Conservation (phyloP, 192 early-diverging fungal genomes). For the Backusella liffmaniae region DNA sequence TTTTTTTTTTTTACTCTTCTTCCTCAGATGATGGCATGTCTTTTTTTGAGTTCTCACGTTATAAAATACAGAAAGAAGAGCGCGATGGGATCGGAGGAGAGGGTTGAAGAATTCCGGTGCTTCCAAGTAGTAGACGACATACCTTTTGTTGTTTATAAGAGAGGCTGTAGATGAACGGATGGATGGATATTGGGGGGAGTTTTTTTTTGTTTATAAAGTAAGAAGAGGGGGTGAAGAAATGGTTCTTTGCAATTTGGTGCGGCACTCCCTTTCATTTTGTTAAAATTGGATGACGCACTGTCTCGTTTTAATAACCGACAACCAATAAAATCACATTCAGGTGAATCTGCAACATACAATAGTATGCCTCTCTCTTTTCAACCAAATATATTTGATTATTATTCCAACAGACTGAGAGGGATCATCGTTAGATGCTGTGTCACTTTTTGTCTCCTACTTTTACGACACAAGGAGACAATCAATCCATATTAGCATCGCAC, state of each 20-base stretch:
- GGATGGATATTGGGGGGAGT: conserved; percentile 5
- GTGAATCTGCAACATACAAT: too few species aligned
- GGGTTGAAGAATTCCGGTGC: conserved; percentile 5
- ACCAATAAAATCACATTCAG: not conserved
- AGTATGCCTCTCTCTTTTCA: too few species aligned
- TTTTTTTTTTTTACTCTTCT: not conserved
- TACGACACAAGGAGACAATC: too few species aligned
- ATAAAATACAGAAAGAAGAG: conserved; percentile 9
- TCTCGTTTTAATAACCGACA: not conserved
- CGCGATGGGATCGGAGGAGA: not conserved
- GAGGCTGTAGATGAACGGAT: not conserved
- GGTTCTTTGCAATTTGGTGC: not conserved
- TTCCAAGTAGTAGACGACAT: conserved; percentile 19
- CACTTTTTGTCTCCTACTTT: too few species aligned
- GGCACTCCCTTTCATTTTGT: not conserved
- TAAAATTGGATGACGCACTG: not conserved
- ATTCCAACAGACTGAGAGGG: too few species aligned
- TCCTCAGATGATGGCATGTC: not conserved
- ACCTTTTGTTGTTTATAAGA: conserved; percentile 11
- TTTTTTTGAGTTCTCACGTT: conserved; percentile 9
- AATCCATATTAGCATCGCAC: too few species aligned
- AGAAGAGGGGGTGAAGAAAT: conserved; percentile 3
- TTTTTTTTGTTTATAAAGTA: not conserved
- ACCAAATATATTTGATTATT: too few species aligned
- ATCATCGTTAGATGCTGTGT: too few species aligned